Evolutionary conservation across 495 filamentous ascomycete genomes (phyloP).

Genomic region (Xylaria bambusicola): DNA sequence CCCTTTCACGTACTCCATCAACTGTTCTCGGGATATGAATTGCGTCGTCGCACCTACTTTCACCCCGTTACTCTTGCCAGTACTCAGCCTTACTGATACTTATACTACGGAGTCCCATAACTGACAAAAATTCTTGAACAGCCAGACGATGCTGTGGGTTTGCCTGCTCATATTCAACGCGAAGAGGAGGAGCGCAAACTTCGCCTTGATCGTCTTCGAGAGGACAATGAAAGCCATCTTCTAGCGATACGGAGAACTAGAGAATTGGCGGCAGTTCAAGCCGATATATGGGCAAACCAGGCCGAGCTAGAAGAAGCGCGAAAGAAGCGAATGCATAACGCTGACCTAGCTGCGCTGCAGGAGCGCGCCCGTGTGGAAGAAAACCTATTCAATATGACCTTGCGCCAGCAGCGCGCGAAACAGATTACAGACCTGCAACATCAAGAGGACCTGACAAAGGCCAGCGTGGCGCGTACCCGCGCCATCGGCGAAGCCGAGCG

Average conservation of each 20-base stretch:
- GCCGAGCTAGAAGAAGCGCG: conserved; percentile 49
- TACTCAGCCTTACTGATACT: too few relatives aligned
- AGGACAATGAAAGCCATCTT: conserved; percentile 40
- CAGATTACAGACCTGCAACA: conserved; percentile 36
- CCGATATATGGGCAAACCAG: conserved; percentile 44
- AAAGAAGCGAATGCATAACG: conserved; percentile 28
- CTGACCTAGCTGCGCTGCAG: conserved; percentile 29
- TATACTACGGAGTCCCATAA: too few relatives aligned
- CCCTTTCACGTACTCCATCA: too few relatives aligned
- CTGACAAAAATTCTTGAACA: too few relatives aligned
- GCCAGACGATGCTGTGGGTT: conserved; percentile 45
- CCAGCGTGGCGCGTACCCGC: conserved; percentile 38
- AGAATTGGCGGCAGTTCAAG: conserved; percentile 45
- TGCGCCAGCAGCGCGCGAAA: conserved; percentile 34
- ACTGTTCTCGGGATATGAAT: too few relatives aligned
- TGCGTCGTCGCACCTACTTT: too few relatives aligned
- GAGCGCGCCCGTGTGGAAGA: conserved; percentile 40
- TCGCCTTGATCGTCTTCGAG: conserved; percentile 37
- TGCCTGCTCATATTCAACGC: conserved; percentile 44
- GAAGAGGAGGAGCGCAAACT: conserved; percentile 47
- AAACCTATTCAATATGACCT: conserved; percentile 34
- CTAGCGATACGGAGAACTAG: conserved; percentile 40
- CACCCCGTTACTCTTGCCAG: too few relatives aligned
- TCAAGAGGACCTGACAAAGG: conserved; percentile 41
- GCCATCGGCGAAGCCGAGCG: conserved; percentile 44